These are phyloP conservation scores for Tulasnella sp. DNA, from an alignment of 768 basidiomycete species.

Conservation along the genomic window DNA sequence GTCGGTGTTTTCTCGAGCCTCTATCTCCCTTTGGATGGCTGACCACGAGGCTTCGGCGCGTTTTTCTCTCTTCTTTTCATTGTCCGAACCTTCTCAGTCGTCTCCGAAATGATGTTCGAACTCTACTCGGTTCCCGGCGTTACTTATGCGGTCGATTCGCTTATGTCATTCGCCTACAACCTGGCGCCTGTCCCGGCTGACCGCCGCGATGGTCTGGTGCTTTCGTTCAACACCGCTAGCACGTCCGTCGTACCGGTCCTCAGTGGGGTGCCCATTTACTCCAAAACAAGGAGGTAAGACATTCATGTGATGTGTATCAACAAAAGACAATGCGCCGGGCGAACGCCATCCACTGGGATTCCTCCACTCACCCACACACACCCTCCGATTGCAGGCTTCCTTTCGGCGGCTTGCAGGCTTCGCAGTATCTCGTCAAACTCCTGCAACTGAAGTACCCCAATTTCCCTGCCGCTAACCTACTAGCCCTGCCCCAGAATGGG, in stretches of 20 bases:
- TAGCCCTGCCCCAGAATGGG: slow-evolving; percentile 16
- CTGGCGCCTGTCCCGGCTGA: slow-evolving; percentile 43
- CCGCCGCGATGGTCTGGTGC: slow-evolving; percentile 67
- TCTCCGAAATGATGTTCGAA: slow-evolving; percentile 96
- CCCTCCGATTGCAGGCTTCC: slow-evolving; percentile 64
- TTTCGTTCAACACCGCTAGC: slow-evolving; percentile 88
- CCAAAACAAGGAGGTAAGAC: slow-evolving; percentile 76
- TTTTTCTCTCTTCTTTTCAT: background rate
- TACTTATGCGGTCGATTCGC: slow-evolving; percentile 80
- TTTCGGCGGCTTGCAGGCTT: slow-evolving; percentile 87
- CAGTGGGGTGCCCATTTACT: slow-evolving; percentile 74
- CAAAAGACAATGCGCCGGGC: background rate
- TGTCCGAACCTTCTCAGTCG: slow-evolving; percentile 50
- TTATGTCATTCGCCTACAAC: slow-evolving; percentile 91
- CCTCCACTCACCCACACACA: background rate
- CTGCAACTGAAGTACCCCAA: slow-evolving; percentile 93
- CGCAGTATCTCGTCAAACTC: slow-evolving; percentile 88
- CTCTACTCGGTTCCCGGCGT: slow-evolving; percentile 81
- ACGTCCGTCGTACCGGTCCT: slow-evolving; percentile 89
- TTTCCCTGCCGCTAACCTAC: slow-evolving; percentile 57
- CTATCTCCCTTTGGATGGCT: slow-evolving; percentile 12
- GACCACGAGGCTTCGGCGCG: slow-evolving; percentile 20
- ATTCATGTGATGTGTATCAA: background rate
- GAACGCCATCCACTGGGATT: background rate
- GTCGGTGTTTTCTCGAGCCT: slow-evolving; percentile 47